Evolutionary conservation across 768 basidiomycete species (phyloP).

Genomic region (Macrolepiota albuminosa): DNA sequence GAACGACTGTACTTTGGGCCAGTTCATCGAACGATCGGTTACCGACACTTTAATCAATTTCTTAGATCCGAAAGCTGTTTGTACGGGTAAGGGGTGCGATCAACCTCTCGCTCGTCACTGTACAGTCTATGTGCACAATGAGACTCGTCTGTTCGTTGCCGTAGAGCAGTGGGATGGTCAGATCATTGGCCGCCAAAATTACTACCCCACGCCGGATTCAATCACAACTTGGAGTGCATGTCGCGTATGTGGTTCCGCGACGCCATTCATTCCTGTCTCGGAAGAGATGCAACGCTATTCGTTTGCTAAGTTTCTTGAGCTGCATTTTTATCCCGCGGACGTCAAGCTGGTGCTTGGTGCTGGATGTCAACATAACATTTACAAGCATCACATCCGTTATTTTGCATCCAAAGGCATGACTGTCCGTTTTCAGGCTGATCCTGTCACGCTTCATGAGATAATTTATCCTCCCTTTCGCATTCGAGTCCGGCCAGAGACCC

Average conservation of each 20-base stretch:
- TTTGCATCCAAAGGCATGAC: slow-evolving; percentile 83
- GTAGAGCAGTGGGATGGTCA: slow-evolving; percentile 88
- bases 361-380: slow-evolving; percentile 92
- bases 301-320: slow-evolving; percentile 93
- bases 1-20: slow-evolving; percentile 88
- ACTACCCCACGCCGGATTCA: slow-evolving; percentile 59
- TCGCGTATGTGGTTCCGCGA: slow-evolving; percentile 69
- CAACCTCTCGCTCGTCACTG: slow-evolving; percentile 80
- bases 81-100: slow-evolving; percentile 80
- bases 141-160: slow-evolving; percentile 74
- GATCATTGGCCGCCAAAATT: slow-evolving; percentile 52
- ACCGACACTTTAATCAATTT: slow-evolving; percentile 64
- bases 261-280: slow-evolving; percentile 84
- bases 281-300: slow-evolving; percentile 93
- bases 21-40: slow-evolving; percentile 83
- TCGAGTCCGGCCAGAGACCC: slow-evolving; percentile 80
- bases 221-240: slow-evolving; percentile 94
- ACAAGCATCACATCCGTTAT: slow-evolving; percentile 88
- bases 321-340: slow-evolving; percentile 91
- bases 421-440: slow-evolving; percentile 83
- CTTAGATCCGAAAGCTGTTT: slow-evolving; percentile 71
- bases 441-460: slow-evolving; percentile 78
- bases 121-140: slow-evolving; percentile 88
- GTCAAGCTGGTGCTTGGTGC: slow-evolving; percentile 83
- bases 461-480: slow-evolving; percentile 87